Evolutionary conservation across 495 filamentous ascomycete species (phyloP), one percentile per base, ranked within the genome.

Genomic region (Penicillium atrosanguineum): DNA sequence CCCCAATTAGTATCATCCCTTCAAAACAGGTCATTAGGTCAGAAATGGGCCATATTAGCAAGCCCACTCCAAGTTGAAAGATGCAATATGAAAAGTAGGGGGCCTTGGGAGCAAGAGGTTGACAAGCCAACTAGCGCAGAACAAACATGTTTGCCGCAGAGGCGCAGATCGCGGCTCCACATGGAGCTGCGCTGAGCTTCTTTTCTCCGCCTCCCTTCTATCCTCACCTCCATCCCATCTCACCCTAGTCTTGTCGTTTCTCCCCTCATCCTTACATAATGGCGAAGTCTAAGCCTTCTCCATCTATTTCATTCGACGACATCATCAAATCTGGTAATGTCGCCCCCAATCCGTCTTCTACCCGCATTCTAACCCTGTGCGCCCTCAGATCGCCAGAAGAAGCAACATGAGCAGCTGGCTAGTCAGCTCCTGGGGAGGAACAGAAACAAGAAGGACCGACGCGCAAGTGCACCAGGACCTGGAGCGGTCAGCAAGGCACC

Each of bases 331-430:
- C 79, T 46, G 83, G 84, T 84, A 74, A 65, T 66, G 23, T 29
- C 48, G 26, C 37, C 44, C 44, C 23, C 26, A 43, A 21, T 44
- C 15, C 40, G 36, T n/a, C 31, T 3, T 14, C 16, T 15, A 41
- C 34, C 16, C 2, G 39, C n/a, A 40, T 49, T 47, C 56, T 50
- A 25, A 53, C 42, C 26, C 51, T 37, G 42, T 47, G 19, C 25
- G 48, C 48, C 28, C 9, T 34, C 52, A 87, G 87, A 81, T 63
- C 87, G 87, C 39, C 77, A 85, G 57, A 84, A 85, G 64, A 83
- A 84, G 65, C 82, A 85, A 63, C 83, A 87, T 53, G 80, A 90
- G 67, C 75, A 77, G 6, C 81, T 95, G 6, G 90, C 89, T 38
- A 81, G 83, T 37, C 76, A 83, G 56, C 84, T 94, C 20, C 82